Base-by-base conservation (phyloP, 495 filamentous ascomycete species). In the Hyaloscypha hepaticicola region DNA sequence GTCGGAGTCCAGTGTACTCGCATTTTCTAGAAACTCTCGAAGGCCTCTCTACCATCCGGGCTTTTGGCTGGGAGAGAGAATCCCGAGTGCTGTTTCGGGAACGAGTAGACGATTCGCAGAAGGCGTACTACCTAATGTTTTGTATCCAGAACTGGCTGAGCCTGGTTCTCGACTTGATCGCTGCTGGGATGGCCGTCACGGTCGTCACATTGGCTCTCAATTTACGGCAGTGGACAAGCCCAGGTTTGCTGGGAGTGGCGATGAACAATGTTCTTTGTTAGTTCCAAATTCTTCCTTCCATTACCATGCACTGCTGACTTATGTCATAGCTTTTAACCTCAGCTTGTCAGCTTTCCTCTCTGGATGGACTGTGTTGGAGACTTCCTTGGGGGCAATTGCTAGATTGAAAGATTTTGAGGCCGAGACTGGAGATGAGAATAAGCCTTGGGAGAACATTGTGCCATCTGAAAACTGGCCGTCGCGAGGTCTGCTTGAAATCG, bases 351-450 rank as follows among this genome's bases (percentile, higher is more conserved):
- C 84, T 72, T 81, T 78, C 16, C 27, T 57, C 38, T 21, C 51
- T 50, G 26, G 68, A n/a, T 85, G 77, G 77, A 82, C 82, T 0
- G 61, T 71, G 25, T 66, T 86, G 6, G 84, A 87, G 55, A 80
- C 79, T 1, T 83, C 77, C 0, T 73, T 86, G 11, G 84, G 83
- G 0, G 82, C 82, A 0, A 70, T 86, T 5, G 70, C 80, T 2
- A 70, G 83, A 6, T 65, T 86, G 0, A 71, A 72, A 58, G 66
- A 65, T 0, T 82, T 83, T 58, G 71, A 73, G 3, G 61, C 60
- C n/a, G 67, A 70, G 21, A 79, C 77, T 0, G 41, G 31, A 1
- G 65, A 19, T 1, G 79, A 82, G 51, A 64, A 70, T 60, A 50
- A 62, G 3, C 29, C 33, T 16, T 28, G 24, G 14, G 64, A 66